phyloP scores from a whole-genome alignment of 179 eudicot genomes.

The Amaranthus tricolor region DNA sequence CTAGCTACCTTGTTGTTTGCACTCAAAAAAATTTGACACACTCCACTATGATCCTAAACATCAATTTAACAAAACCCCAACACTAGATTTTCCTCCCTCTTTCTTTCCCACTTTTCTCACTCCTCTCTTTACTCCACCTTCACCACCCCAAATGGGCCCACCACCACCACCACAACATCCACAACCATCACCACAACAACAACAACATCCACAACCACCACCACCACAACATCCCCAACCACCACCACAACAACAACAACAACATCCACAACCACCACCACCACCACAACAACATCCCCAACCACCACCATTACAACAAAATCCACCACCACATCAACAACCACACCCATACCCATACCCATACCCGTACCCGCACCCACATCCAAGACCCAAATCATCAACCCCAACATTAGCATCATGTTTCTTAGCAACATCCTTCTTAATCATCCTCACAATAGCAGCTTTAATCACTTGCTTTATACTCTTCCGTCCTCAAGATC shows the following conservation, averaged over 20 bases:
- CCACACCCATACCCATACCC: conserved; percentile 17
- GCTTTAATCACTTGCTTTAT: conserved; percentile 56
- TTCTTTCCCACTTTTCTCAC: background rate
- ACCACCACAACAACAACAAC: background rate
- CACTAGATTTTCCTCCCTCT: background rate
- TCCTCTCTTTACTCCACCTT: conserved; percentile 9
- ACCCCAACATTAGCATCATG: conserved; percentile 58
- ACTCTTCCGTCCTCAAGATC: conserved; percentile 66
- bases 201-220: conserved; percentile 8
- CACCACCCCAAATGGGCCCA: conserved; percentile 9
- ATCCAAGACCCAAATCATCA: conserved; percentile 20
- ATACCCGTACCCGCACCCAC: conserved; percentile 15
- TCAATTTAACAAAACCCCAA: background rate
- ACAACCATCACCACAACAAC: conserved; percentile 21
- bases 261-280: background rate
- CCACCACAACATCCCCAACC: conserved; percentile 5
- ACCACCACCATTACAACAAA: background rate
- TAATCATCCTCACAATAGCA: conserved; percentile 41
- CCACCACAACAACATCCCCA: conserved; percentile 10
- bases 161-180: conserved; percentile 10
- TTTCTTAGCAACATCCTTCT: conserved; percentile 66
- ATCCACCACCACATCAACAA: conserved; percentile 19
- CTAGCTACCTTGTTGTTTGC: conserved; percentile 26
- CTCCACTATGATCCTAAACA: background rate
- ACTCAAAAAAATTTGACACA: background rate